phyloP scores from a whole-genome alignment of 1,284 basidiomycete genomes.

The Thecaphora thlaspeos region DNA sequence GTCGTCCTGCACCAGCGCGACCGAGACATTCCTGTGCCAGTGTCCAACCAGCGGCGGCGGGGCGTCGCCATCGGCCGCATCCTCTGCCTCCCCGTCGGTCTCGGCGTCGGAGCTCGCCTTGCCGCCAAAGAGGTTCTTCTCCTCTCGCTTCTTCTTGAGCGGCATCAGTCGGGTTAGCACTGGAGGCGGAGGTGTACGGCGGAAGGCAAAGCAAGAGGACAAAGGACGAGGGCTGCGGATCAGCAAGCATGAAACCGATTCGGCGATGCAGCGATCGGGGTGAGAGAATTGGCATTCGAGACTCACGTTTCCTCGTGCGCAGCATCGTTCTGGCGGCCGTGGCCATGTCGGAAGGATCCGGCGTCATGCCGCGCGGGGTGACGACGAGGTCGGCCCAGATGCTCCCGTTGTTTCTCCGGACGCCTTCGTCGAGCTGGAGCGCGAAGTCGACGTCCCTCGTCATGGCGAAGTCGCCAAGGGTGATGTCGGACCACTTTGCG shows the following conservation, averaged over 20 bases:
- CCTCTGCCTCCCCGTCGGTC: conserved; percentile 55
- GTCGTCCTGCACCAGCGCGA: conserved; percentile 68
- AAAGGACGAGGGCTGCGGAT: too few relatives aligned
- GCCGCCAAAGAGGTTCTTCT: conserved; percentile 72
- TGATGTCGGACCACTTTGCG: conserved; percentile 30
- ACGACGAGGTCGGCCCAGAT: conserved; percentile 81
- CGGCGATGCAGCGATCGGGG: too few relatives aligned
- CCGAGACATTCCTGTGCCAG: conserved; percentile 87
- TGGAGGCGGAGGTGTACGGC: too few relatives aligned
- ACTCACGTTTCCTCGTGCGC: conserved; percentile 72
- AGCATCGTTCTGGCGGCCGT: conserved; percentile 66
- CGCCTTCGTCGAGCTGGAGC: conserved; percentile 17
- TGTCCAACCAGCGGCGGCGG: conserved; percentile 66
- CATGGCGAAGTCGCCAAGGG: conserved; percentile 20
- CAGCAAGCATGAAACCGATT: too few relatives aligned
- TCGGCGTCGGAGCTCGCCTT: conserved; percentile 21
- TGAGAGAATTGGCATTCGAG: too few relatives aligned
- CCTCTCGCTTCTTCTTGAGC: conserved; percentile 71
- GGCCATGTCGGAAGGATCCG: conserved; percentile 64
- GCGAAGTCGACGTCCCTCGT: conserved; percentile 22
- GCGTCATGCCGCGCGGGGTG: conserved; percentile 67
- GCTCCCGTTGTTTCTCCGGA: conserved; percentile 25
- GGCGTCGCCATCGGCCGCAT: neutral
- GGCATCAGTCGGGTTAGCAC: conserved; percentile 78
- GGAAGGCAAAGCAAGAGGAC: too few relatives aligned